phyloP scores from a whole-genome alignment of 352 stramenopile species.

The Pythium pyrilobum region DNA sequence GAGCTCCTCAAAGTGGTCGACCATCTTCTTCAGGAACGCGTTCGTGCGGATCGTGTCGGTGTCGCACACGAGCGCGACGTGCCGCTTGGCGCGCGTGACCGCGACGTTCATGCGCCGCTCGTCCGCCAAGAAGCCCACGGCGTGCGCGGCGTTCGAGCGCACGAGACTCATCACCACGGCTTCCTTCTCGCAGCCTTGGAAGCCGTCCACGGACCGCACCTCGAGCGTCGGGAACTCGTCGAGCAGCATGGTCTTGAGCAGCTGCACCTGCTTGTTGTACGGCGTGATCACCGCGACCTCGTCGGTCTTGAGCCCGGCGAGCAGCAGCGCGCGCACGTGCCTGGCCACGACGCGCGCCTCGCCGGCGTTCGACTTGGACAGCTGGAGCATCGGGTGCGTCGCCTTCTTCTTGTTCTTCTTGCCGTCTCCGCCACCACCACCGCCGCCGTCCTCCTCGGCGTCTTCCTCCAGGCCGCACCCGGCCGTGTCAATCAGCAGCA shows the following conservation, averaged over 20 bases:
- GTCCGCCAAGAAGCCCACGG: slow-evolving; percentile 96
- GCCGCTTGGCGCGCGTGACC: slow-evolving; percentile 94
- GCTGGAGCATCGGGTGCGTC: slow-evolving; percentile 19
- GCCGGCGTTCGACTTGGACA: slow-evolving; percentile 76
- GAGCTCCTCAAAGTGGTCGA: slow-evolving; percentile 90
- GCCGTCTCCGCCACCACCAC: too few relatives aligned
- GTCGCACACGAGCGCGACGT: slow-evolving; percentile 94
- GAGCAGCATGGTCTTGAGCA: slow-evolving; percentile 85
- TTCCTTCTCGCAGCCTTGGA: slow-evolving; percentile 96
- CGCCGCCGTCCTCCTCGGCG: slow-evolving; percentile 16
- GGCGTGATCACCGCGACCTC: slow-evolving; percentile 98
- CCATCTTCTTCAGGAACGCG: slow-evolving; percentile 88
- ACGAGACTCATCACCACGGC: slow-evolving; percentile 98
- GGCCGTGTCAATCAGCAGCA: slow-evolving; percentile 94
- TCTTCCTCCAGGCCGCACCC: slow-evolving; percentile 92
- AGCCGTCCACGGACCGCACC: slow-evolving; percentile 95
- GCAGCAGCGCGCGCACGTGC: slow-evolving; percentile 86
- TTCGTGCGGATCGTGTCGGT: slow-evolving; percentile 90
- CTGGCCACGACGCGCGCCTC: slow-evolving; percentile 70
- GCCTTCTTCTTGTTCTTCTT: too few relatives aligned
- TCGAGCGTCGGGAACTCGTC: slow-evolving; percentile 68
- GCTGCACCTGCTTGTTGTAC: slow-evolving; percentile 97
- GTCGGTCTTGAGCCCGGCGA: slow-evolving; percentile 73
- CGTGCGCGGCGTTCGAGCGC: slow-evolving; percentile 83
- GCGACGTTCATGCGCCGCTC: slow-evolving; percentile 97